Percentiles rank a stretch among this genome's conserved stretches.
Conservation (phyloP, 2,329 filamentous ascomycete species). For the Neocucurbitaria cava region DNA sequence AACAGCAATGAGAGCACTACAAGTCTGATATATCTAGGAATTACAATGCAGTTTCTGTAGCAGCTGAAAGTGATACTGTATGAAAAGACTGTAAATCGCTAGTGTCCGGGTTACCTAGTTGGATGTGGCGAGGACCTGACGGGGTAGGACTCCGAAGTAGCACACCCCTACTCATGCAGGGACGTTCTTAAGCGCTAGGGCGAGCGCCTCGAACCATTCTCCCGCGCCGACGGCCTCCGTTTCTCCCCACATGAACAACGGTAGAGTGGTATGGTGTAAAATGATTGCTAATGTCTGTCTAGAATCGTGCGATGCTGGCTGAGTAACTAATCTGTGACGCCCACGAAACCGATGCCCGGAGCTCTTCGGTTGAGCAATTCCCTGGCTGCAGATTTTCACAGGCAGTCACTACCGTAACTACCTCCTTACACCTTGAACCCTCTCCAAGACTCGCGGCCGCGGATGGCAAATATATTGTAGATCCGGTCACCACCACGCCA, state of each 20-base stretch:
- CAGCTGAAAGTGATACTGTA: not conserved
- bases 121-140: not conserved
- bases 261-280: slow-evolving; percentile 23
- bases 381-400: slow-evolving; percentile 6
- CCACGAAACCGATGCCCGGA: slow-evolving; percentile 15
- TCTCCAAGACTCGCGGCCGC: not conserved
- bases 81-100: not conserved
- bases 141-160: not conserved
- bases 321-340: slow-evolving; percentile 12
- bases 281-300: slow-evolving; percentile 24
- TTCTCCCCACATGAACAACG: slow-evolving; percentile 15
- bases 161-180: not conserved
- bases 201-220: not conserved
- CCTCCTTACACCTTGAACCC: not conserved
- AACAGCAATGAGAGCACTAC: no score
- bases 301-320: slow-evolving; percentile 1
- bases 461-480: not conserved
- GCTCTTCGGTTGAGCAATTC: slow-evolving; percentile 2
- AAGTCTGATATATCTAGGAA: not conserved
- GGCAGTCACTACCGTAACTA: no score
- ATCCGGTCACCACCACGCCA: slow-evolving; percentile 1
- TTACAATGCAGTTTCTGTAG: not conserved
- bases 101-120: not conserved
- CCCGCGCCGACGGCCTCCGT: slow-evolving; percentile 14
- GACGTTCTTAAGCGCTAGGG: not conserved